phyloP scores from a whole-genome alignment of 176 grass and related monocot species.

The Panicum miliaceum region DNA sequence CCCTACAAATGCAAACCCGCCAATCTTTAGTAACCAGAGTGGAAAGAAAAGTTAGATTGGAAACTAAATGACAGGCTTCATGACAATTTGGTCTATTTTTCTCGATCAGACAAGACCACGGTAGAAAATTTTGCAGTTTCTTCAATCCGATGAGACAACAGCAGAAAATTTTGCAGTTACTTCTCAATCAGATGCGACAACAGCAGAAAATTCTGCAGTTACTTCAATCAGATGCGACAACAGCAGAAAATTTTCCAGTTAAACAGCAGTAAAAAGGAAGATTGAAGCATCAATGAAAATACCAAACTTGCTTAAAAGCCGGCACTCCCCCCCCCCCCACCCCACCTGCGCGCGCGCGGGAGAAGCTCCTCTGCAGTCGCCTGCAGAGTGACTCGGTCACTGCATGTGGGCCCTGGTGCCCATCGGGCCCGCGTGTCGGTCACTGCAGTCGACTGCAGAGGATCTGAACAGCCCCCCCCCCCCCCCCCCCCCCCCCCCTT shows the following conservation, averaged over 20 bases:
- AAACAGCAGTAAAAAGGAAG: too few species aligned
- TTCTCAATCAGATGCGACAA: slow-evolving; percentile 17
- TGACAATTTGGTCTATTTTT: background rate
- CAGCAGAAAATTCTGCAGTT: too few species aligned
- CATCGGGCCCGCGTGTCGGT: too few species aligned
- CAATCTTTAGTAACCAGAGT: background rate
- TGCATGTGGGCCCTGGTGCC: too few species aligned
- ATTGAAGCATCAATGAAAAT: slow-evolving; percentile 9
- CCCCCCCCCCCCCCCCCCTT: too few species aligned
- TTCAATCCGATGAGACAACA: background rate
- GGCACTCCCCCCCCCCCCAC: too few species aligned
- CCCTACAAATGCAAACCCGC: slow-evolving; percentile 49
- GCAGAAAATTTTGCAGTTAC: slow-evolving; percentile 8
- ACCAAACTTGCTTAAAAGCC: background rate
- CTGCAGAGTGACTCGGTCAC: too few species aligned
- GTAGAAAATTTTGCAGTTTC: background rate
- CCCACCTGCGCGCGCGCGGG: too few species aligned
- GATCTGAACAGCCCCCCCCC: too few species aligned
- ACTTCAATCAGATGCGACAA: too few species aligned
- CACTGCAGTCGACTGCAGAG: too few species aligned
- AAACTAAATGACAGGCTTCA: slow-evolving; percentile 14
- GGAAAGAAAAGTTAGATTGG: background rate
- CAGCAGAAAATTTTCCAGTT: slow-evolving; percentile 17
- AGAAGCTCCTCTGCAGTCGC: too few species aligned
- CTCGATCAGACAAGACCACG: slow-evolving; percentile 16